Evolutionary conservation across 768 basidiomycete species (phyloP), one percentile per base, ranked within the genome.

Genomic region (Rhizopogon roseolus): DNA sequence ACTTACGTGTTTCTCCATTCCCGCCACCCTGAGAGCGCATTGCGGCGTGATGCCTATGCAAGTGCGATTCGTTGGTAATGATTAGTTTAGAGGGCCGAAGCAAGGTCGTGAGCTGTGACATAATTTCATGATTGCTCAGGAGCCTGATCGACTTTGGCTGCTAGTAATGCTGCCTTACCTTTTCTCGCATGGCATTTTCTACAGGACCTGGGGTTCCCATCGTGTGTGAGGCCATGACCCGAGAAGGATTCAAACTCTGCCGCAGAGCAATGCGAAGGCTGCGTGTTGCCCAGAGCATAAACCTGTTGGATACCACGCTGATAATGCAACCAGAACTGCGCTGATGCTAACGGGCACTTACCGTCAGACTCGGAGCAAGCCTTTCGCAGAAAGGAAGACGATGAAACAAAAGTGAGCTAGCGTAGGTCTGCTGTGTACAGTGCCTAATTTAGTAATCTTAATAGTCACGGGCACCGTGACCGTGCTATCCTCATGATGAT

Each of bases 1-100:
- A 80, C 87, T 62, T 77, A 93, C 91, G 91, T 45, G 92, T 89
- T 77, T 93, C 91, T 54, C 84, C 85, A 63, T 76, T 83, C 41
- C 79, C 81, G 58, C 80, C 83, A 52, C 77, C 81, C 67, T 81
- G 76, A 41, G 76, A 84, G 65, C 80, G 79, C 91, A 93, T 93
- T 44, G 91, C 76, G 53, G 79, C 78, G 71, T 93, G 91, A 73
- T 93, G 87, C 63, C 87, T 81, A 70, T 93, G 91, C 72, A 88
- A 78, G 81, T 82, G 85, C 50, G 91, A 93, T 63, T 93, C 87
- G 70, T 93, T 93, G 36, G 77, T 77, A 64, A 93, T 85, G 51
- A 65, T 75, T 64, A 93, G 74, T 61, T 76, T 74, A 51, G 77
- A 69, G 17, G 91, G 90, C 60, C 76, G 73, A 52, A 93, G 75